phyloP scores from a whole-genome alignment of 2,329 filamentous ascomycete genomes.

The Arthrobotrys sinensis region DNA sequence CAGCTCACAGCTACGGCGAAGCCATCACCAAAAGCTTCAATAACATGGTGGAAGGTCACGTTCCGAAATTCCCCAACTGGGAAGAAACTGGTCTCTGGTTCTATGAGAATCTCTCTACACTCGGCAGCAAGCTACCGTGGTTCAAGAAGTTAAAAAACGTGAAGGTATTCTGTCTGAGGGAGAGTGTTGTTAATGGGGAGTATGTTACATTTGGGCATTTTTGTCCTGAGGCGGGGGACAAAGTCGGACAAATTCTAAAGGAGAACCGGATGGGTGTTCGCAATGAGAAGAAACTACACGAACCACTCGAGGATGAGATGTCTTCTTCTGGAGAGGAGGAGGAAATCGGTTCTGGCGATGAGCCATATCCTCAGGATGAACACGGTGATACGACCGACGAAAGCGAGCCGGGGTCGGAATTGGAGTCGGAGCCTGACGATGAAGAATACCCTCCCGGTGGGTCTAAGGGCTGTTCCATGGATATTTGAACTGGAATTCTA shows the following conservation, averaged over 20 bases:
- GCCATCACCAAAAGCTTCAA: neutral
- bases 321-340: no score
- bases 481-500: no score
- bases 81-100: neutral
- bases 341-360: no score
- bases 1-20: neutral
- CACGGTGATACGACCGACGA: no score
- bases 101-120: neutral
- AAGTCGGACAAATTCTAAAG: neutral
- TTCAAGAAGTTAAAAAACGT: neutral
- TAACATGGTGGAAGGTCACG: neutral
- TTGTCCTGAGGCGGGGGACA: neutral
- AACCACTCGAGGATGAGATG: no score
- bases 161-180: neutral
- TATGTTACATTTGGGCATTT: neutral
- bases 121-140: neutral
- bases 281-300: no score
- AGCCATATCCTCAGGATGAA: no score
- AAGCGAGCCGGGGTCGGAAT: no score
- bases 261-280: no score
- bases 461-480: no score
- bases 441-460: no score
- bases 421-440: no score
- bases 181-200: neutral
- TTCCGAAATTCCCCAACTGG: neutral